Percentiles rank a stretch among this genome's conserved stretches.
Conservation (phyloP, 257 asterid species). For the Salvia hispanica region DNA sequence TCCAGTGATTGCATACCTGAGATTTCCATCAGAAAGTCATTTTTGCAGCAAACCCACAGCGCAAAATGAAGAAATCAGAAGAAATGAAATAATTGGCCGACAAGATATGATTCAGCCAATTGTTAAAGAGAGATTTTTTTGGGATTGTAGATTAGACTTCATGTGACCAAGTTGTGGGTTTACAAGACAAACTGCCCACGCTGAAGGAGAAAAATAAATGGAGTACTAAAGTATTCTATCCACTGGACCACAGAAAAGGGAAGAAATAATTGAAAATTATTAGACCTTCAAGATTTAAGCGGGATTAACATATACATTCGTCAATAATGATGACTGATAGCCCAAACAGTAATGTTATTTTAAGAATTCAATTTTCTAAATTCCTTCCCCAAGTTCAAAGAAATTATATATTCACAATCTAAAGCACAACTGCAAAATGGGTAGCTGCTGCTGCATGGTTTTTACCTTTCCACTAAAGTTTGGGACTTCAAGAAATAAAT, state of each 20-base stretch:
- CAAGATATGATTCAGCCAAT: conserved; percentile 26
- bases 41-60: background rate
- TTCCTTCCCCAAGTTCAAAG: too few relatives aligned
- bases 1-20: conserved; percentile 15
- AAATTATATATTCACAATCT: too few relatives aligned
- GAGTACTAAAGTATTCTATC: conserved; percentile 40
- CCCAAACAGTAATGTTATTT: too few relatives aligned
- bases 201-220: background rate
- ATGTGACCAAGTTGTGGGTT: conserved; percentile 25
- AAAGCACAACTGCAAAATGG: background rate
- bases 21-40: conserved; percentile 11
- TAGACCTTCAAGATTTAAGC: too few relatives aligned
- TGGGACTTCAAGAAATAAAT: conserved; percentile 16
- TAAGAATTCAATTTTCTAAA: too few relatives aligned
- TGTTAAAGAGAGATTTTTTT: conserved; percentile 10
- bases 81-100: conserved; percentile 18
- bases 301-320: too few relatives aligned
- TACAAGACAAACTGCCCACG: conserved; percentile 28
- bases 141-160: too few relatives aligned
- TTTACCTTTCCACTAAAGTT: conserved; percentile 28
- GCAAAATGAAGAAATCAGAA: background rate
- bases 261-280: conserved; percentile 18
- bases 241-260: conserved; percentile 33
- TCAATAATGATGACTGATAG: too few relatives aligned
- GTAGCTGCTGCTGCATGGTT: background rate